Evolutionary conservation across 176 grass and related monocot genomes (phyloP).

Genomic region (Poa pratensis): DNA sequence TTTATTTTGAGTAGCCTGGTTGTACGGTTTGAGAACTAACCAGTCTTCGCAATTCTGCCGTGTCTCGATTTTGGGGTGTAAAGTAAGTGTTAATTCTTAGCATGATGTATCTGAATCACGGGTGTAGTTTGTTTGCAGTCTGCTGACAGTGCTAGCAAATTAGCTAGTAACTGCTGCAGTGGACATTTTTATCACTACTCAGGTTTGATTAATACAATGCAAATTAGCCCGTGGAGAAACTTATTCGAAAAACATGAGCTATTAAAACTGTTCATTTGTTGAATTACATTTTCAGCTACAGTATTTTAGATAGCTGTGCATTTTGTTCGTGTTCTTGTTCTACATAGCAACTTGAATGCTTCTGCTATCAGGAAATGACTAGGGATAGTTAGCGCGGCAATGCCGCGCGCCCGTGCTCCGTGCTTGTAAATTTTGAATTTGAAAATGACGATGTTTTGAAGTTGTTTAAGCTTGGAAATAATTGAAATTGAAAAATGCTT

Average conservation of each 20-base stretch:
- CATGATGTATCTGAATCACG: conserved; percentile 22
- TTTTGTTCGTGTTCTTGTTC: background rate
- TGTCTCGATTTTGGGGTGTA: conserved; percentile 57
- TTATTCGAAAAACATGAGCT: background rate
- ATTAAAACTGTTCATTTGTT: background rate
- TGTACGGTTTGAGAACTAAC: conserved; percentile 53
- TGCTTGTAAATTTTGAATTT: too few species aligned
- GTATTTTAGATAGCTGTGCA: background rate
- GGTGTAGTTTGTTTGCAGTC: conserved; percentile 36
- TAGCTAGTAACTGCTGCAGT: background rate
- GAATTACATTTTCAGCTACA: background rate
- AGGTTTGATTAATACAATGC: background rate
- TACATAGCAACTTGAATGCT: background rate
- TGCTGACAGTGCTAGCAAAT: conserved; percentile 29
- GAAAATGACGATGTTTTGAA: too few species aligned
- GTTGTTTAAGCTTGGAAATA: too few species aligned
- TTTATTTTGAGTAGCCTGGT: conserved; percentile 52
- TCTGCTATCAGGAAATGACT: background rate
- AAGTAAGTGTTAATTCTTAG: conserved; percentile 39
- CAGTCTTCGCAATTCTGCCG: conserved; percentile 26
- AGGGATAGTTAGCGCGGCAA: too few species aligned
- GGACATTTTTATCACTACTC: background rate
- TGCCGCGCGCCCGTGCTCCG: too few species aligned
- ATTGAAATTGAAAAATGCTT: too few species aligned
- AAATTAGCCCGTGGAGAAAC: background rate